A percentile compares a stretch with the other conserved stretches of the same genome.
phyloP scores from a whole-genome alignment of 805 yeast genomes.

The Lipomyces yamadae region DNA sequence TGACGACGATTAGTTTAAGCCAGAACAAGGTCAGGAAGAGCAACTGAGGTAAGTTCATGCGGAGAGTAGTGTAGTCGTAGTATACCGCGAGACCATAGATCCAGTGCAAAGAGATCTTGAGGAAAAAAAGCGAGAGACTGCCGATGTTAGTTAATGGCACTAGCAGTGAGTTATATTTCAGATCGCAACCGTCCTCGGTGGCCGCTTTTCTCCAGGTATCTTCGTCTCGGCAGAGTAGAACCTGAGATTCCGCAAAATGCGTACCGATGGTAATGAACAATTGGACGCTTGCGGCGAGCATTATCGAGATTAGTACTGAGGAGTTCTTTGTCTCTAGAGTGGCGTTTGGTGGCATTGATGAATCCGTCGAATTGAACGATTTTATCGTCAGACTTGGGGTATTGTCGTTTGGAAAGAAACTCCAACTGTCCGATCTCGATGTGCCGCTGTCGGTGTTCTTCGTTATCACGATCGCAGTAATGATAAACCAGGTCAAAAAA shows the following conservation, averaged over 20 bases:
- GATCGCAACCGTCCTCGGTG: background rate
- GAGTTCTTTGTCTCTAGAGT: background rate
- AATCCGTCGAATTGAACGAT: conserved; percentile 5
- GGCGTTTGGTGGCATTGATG: background rate
- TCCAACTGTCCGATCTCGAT: background rate
- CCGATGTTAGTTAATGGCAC: conserved; percentile 6
- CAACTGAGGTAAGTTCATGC: conserved; percentile 6
- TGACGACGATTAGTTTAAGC: background rate
- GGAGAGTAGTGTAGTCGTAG: background rate
- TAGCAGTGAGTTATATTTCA: background rate
- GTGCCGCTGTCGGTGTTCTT: background rate
- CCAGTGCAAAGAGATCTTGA: conserved; percentile 14
- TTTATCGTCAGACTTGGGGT: background rate
- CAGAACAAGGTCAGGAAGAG: background rate
- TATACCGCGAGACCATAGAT: conserved; percentile 12
- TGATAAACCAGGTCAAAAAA: background rate
- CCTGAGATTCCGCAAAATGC: conserved; percentile 13
- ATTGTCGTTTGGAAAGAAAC: background rate
- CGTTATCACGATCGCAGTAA: background rate
- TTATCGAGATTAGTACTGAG: background rate
- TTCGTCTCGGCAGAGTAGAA: conserved; percentile 5
- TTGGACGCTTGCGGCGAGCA: background rate
- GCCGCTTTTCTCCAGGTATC: background rate
- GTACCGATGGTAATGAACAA: background rate
- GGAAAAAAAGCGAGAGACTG: background rate